phyloP scores from a whole-genome alignment of 202 grass and related monocot species.

The Eragrostis tef region DNA sequence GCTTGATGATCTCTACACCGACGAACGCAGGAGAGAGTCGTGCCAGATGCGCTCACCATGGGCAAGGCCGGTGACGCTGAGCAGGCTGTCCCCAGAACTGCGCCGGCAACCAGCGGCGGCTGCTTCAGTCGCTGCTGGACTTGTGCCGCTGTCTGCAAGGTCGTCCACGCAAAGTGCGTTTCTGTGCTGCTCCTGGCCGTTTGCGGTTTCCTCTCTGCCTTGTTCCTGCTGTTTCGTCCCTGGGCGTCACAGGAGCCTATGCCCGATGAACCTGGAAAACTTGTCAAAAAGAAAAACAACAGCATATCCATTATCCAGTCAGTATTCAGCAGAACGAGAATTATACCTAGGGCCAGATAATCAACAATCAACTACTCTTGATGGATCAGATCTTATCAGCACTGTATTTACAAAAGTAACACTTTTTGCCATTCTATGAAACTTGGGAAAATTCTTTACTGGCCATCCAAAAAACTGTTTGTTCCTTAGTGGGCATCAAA shows the following conservation, averaged over 20 bases:
- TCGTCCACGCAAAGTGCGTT: constrained; percentile 35
- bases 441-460: too few species aligned
- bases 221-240: constrained; percentile 54
- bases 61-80: constrained; percentile 60
- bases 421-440: too few species aligned
- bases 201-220: constrained; percentile 53
- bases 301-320: constrained; percentile 4
- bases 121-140: background rate
- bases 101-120: background rate
- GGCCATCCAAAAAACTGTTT: too few species aligned
- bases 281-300: background rate
- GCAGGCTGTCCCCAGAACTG: constrained; percentile 36
- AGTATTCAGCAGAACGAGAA: constrained; percentile 14
- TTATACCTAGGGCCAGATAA: background rate
- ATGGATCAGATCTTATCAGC: background rate
- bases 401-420: background rate
- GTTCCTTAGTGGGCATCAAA: too few species aligned
- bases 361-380: background rate
- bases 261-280: constrained; percentile 40
- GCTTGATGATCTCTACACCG: background rate
- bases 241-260: constrained; percentile 29
- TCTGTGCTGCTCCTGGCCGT: constrained; percentile 43
- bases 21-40: background rate
- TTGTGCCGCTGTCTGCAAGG: background rate
- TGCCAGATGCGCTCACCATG: constrained; percentile 67